A percentile compares a stretch with the other conserved stretches of the same genome.
Evolutionary conservation across 495 filamentous ascomycete genomes (phyloP).

Genomic region (Penicillium silybi): DNA sequence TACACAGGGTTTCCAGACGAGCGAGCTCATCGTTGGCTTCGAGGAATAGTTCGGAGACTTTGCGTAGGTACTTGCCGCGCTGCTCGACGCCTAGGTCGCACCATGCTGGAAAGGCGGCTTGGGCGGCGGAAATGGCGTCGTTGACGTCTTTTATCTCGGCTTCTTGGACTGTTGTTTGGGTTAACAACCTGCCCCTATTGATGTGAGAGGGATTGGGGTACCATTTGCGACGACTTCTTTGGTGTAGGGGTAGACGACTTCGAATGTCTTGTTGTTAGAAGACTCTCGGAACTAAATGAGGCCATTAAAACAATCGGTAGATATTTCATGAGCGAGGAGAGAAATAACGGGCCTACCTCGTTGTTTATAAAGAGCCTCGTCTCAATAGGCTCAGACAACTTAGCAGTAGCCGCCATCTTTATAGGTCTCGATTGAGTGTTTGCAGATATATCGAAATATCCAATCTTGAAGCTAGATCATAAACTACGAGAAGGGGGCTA

Average conservation of each 20-base stretch:
- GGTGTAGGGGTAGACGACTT: constrained; percentile 41
- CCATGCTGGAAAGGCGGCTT: constrained; percentile 59
- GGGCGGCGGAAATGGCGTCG: constrained; percentile 54
- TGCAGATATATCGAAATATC: too few relatives aligned
- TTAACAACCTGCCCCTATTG: too few relatives aligned
- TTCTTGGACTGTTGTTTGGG: constrained; percentile 33
- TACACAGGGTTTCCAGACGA: constrained; percentile 37
- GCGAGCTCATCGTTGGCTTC: constrained; percentile 49
- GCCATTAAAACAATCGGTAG: neutral
- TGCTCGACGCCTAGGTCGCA: constrained; percentile 40
- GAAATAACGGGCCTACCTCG: constrained; percentile 26
- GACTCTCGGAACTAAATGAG: constrained; percentile 38
- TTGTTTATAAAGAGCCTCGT: constrained; percentile 48
- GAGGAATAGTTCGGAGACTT: constrained; percentile 50
- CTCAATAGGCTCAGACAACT: constrained; percentile 20
- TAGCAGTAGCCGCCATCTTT: constrained; percentile 20
- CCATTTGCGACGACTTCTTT: constrained; percentile 41
- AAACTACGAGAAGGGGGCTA: too few relatives aligned
- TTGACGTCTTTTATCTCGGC: constrained; percentile 54
- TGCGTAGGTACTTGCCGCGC: constrained; percentile 47
- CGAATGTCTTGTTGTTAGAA: constrained; percentile 42
- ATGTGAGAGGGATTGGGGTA: constrained; percentile 1
- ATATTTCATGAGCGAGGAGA: neutral
- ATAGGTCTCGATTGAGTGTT: constrained; percentile 19
- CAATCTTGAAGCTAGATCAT: too few relatives aligned